Conservation (phyloP, 2,329 filamentous ascomycete species). For the Paecilomyces variotii region DNA sequence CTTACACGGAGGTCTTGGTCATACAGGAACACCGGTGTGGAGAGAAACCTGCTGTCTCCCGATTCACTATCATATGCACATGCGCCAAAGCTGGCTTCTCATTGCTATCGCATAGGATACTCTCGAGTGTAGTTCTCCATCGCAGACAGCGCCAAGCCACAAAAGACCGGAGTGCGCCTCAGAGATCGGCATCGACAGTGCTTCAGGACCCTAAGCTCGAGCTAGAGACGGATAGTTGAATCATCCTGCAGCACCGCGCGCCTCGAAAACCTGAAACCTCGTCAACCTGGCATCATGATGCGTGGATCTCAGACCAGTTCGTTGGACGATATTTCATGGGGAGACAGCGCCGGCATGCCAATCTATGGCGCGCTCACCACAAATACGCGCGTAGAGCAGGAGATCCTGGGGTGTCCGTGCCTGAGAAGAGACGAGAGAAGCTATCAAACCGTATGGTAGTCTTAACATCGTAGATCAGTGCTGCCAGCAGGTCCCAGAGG, state of each 20-base stretch:
- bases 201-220: neutral
- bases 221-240: neutral
- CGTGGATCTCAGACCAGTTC: neutral
- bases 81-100: neutral
- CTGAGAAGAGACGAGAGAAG: neutral
- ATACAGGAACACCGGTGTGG: neutral
- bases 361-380: neutral
- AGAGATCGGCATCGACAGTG: neutral
- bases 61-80: neutral
- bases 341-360: neutral
- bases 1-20: neutral
- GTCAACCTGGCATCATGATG: neutral
- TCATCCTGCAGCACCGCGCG: neutral
- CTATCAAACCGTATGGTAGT: neutral
- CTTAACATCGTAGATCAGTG: neutral
- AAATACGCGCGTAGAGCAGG: neutral
- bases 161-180: neutral
- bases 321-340: neutral
- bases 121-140: neutral
- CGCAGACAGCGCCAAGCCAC: neutral
- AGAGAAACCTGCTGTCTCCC: neutral
- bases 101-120: neutral
- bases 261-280: neutral
- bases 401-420: neutral
- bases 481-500: neutral